A percentile compares a stretch with the other conserved stretches of the same genome.
Evolutionary conservation across 192 early-diverging fungal genomes (phyloP).

Genomic region (Backusella australiensis): DNA sequence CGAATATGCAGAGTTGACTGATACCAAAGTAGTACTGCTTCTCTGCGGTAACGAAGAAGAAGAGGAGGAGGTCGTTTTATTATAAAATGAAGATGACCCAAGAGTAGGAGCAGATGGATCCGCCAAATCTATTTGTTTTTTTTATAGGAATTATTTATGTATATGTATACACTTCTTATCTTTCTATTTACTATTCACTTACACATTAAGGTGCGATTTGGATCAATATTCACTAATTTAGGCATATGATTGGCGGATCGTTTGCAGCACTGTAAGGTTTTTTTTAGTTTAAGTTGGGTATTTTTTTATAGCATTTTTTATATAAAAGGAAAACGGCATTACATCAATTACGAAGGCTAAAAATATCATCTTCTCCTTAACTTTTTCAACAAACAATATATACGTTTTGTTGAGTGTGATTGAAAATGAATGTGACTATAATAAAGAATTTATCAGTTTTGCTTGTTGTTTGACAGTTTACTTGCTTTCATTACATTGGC

Average conservation of each 20-base stretch:
- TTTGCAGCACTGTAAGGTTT: constrained; percentile 35
- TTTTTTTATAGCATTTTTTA: background rate
- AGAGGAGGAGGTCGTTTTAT: background rate
- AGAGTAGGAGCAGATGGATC: constrained; percentile 11
- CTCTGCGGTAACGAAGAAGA: background rate
- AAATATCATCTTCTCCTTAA: constrained; percentile 49
- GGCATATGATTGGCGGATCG: constrained; percentile 43
- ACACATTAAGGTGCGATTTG: constrained; percentile 35
- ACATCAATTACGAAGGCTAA: constrained; percentile 38
- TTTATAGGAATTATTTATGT: background rate
- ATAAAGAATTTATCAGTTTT: constrained; percentile 1
- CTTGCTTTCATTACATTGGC: constrained; percentile 44
- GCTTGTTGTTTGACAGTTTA: background rate
- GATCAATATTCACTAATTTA: constrained; percentile 51
- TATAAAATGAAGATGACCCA: background rate
- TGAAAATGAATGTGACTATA: constrained; percentile 46
- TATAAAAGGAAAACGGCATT: background rate
- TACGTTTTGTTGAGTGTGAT: constrained; percentile 52
- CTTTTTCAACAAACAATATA: constrained; percentile 46
- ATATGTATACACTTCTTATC: background rate
- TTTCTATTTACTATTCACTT: background rate
- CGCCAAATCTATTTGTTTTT: constrained; percentile 7
- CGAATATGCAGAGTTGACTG: background rate
- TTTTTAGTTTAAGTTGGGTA: background rate
- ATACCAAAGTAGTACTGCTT: background rate